Conservation (phyloP, 352 stramenopile genomes). For the Pythium coloratum region DNA sequence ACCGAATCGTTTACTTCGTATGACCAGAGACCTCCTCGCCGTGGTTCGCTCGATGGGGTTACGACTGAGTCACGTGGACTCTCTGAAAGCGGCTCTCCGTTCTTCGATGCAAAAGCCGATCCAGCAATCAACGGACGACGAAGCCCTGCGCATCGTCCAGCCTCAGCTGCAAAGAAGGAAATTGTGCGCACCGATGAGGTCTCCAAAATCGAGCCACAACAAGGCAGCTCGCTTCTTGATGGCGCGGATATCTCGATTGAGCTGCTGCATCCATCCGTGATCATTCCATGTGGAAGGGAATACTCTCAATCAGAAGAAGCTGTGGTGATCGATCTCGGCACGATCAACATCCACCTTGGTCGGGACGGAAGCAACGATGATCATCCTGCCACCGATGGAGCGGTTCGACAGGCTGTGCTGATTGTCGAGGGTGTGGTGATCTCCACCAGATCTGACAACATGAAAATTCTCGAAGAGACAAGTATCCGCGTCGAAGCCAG, state of each 20-base stretch:
- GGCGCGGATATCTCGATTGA: constrained; percentile 21
- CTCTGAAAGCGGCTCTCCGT: constrained; percentile 39
- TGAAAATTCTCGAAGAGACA: constrained; percentile 28
- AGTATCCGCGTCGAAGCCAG: constrained; percentile 29
- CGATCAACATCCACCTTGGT: constrained; percentile 32
- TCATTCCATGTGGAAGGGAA: constrained; percentile 41
- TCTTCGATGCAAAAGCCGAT: constrained; percentile 66
- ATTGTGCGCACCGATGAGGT: background rate
- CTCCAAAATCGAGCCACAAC: background rate
- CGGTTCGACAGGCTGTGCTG: background rate
- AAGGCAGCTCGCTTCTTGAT: constrained; percentile 3
- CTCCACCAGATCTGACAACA: constrained; percentile 22
- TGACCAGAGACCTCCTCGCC: constrained; percentile 5
- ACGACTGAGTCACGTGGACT: constrained; percentile 1
- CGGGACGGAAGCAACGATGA: constrained; percentile 6
- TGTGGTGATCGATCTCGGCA: constrained; percentile 54
- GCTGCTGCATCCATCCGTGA: constrained; percentile 45
- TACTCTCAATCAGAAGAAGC: constrained; percentile 29
- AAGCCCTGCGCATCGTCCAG: background rate
- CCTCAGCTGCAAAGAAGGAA: background rate
- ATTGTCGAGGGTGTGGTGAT: constrained; percentile 12
- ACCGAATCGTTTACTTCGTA: constrained; percentile 24
- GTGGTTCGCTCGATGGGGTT: background rate
- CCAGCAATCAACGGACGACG: background rate
- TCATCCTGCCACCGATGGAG: background rate